phyloP scores from a whole-genome alignment of 2,329 filamentous ascomycete species.

The Dactylonectria macrodidyma region DNA sequence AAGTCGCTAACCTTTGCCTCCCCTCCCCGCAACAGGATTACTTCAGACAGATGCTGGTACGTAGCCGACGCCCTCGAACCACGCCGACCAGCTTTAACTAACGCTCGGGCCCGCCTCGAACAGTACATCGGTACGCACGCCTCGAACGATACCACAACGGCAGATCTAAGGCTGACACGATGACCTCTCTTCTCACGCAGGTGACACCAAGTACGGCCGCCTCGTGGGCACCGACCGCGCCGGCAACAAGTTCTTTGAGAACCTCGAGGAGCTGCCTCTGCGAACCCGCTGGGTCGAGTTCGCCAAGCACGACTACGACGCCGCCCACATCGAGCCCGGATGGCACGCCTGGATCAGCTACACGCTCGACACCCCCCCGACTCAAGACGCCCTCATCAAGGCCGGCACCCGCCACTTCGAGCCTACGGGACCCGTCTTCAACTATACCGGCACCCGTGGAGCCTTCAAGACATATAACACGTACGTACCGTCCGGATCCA shows the following conservation, averaged over 20 bases:
- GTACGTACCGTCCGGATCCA: slow-evolving; percentile 69
- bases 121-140: slow-evolving; percentile 69
- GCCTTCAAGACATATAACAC: slow-evolving; percentile 97
- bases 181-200: slow-evolving; percentile 61
- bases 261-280: slow-evolving; percentile 93
- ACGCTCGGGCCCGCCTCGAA: slow-evolving; percentile 42
- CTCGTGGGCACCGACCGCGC: slow-evolving; percentile 89
- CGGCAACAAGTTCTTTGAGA: slow-evolving; percentile 99
- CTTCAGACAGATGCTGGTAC: slow-evolving; percentile 93
- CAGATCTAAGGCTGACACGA: slow-evolving; percentile 19
- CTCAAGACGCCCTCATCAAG: slow-evolving; percentile 80
- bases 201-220: slow-evolving; percentile 95
- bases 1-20: slow-evolving; percentile 36
- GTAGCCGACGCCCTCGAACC: slow-evolving; percentile 55
- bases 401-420: slow-evolving; percentile 82
- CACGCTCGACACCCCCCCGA: slow-evolving; percentile 88
- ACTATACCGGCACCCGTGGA: slow-evolving; percentile 80
- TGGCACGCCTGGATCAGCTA: slow-evolving; percentile 99
- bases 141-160: neutral
- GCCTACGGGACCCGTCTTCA: slow-evolving; percentile 77
- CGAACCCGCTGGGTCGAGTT: slow-evolving; percentile 98
- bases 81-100: slow-evolving; percentile 43
- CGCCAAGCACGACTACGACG: slow-evolving; percentile 87
- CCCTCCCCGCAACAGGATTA: slow-evolving; percentile 75
- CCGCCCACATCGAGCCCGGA: slow-evolving; percentile 90